A percentile compares a stretch with the other conserved stretches of the same genome.
Evolutionary conservation across 371 early-diverging fungal genomes (phyloP).

Genomic region (Saksenaea vasiformis): DNA sequence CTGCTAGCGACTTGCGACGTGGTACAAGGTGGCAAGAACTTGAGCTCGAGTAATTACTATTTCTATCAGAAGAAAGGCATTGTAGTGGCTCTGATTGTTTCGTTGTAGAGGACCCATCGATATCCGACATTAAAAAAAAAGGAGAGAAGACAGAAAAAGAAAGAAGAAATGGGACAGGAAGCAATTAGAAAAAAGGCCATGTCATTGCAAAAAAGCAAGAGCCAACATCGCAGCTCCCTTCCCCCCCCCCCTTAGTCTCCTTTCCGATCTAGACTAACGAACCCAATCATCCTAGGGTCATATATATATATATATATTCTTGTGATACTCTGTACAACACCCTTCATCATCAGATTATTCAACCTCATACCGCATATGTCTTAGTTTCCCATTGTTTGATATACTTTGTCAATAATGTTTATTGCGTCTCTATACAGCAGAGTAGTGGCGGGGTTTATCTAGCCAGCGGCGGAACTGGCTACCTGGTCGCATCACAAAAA

Average conservation of each 20-base stretch:
- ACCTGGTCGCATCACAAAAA: background rate
- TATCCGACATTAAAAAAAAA: background rate
- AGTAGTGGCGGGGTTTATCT: background rate
- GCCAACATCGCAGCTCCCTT: constrained; percentile 1
- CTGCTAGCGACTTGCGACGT: background rate
- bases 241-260: background rate
- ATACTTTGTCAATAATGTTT: background rate
- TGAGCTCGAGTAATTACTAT: background rate
- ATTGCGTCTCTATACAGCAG: background rate
- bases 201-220: background rate
- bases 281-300: background rate
- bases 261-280: constrained; percentile 2
- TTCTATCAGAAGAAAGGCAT: background rate
- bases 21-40: background rate
- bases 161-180: background rate
- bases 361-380: no score
- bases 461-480: constrained; percentile 1
- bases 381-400: no score
- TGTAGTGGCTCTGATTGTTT: background rate
- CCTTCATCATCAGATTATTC: no score
- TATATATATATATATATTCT: background rate
- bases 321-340: no score
- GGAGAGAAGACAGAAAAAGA: background rate
- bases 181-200: background rate
- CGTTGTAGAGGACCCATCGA: background rate